phyloP scores from a whole-genome alignment of 345 rosid genomes.

The Sapria himalayana region DNA sequence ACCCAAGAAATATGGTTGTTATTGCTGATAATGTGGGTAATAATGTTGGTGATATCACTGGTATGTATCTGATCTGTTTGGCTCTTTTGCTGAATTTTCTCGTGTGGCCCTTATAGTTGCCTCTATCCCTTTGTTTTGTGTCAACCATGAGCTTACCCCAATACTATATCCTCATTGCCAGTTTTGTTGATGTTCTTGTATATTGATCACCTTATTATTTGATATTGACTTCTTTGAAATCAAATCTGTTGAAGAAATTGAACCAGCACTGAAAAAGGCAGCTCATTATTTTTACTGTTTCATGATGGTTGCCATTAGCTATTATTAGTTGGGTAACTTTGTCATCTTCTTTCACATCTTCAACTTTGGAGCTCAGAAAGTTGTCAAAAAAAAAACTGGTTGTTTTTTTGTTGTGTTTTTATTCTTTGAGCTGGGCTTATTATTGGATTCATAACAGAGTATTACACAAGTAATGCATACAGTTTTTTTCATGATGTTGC shows the following conservation, averaged over 20 bases:
- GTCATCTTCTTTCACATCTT: conserved; percentile 42
- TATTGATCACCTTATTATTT: conserved; percentile 45
- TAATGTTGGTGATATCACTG: conserved; percentile 40
- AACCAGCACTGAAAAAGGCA: conserved; percentile 43
- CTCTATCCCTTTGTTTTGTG: conserved; percentile 50
- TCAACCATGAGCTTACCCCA: conserved; percentile 43
- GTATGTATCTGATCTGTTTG: conserved; percentile 46
- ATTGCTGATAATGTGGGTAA: conserved; percentile 83
- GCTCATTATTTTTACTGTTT: conserved; percentile 43
- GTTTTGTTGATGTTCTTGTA: conserved; percentile 43
- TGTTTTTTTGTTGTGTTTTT: conserved; percentile 42
- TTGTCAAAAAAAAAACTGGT: conserved; percentile 56
- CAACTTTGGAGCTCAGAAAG: conserved; percentile 45
- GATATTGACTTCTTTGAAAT: conserved; percentile 52
- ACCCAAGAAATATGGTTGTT: conserved; percentile 67
- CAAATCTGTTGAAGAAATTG: conserved; percentile 43
- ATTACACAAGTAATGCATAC: conserved; percentile 58
- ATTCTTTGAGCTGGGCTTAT: conserved; percentile 60
- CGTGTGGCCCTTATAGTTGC: conserved; percentile 67
- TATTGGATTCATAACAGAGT: conserved; percentile 50
- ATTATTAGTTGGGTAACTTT: conserved; percentile 25
- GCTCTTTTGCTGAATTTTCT: conserved; percentile 54
- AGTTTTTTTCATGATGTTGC: conserved; percentile 59
- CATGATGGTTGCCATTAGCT: conserved; percentile 48
- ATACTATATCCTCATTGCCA: conserved; percentile 43